Base-by-base conservation (phyloP, 108 stramenopile genomes). In the Chaetoceros muelleri region DNA sequence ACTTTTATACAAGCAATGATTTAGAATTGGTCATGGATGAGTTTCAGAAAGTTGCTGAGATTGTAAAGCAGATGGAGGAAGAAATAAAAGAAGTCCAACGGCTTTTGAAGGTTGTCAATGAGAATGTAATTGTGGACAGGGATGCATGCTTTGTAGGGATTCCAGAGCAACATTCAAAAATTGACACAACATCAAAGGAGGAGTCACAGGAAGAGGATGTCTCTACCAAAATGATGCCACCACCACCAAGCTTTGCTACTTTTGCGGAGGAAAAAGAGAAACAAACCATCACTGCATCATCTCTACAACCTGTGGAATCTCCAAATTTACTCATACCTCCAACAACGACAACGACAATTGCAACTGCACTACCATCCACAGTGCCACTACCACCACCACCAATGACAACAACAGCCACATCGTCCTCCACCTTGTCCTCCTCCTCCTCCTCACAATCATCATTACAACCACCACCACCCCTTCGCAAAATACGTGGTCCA, bases 1-100 rank as follows among this genome's bases (percentile, higher is more conserved):
- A 54, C 3, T 89, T 85, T 58, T 89, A 81, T 63, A 28, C 81
- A 3, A 64, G 71, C 45, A 89, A 89, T 58, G 80, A 85, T 61
- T 53, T 85, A 18, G 45, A 73, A 24, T 55, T 90, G 31, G 82
- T 70, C 1, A 53, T 67, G 30, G 82, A 85, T 21, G 49, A 70
- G 24, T 56, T 63, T 34, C 56, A 64, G 18, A 76, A 74, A 46
- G 44, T 68, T 21, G 56, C 52, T 0, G 46, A 31, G 7, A 22
- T 53, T 19, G 5, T 56, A 24, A 31, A 70, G 8, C 48, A 52
- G 2, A 62, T 57, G 18, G 53, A 48, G 25, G 55, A 67, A 27
- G 67, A 65, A 18, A 31, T 81, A 62, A 51, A 56, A 17, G 81
- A 80, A 52, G 55, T 63, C 2, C 76, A 82, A 58, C 30, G 49